Percentiles rank a stretch among this genome's conserved stretches.
These are phyloP conservation scores for Rhododendron mucronatum DNA, from an alignment of 148 eudicot species.

Conservation along the genomic window DNA sequence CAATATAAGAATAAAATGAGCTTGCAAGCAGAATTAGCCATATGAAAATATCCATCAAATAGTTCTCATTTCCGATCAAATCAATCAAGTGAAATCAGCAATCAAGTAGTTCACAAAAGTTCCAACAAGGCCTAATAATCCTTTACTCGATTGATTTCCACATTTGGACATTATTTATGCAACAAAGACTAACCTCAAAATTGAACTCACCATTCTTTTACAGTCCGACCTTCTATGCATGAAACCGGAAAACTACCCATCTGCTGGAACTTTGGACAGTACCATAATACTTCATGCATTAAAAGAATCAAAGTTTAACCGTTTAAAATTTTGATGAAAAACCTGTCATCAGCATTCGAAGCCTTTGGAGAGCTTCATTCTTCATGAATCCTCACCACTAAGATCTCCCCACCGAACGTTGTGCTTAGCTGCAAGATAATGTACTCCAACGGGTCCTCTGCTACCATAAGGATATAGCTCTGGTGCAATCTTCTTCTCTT, in stretches of 20 bases:
- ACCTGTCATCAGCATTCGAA: neutral
- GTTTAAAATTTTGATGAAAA: neutral
- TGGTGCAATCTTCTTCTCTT: constrained; percentile 58
- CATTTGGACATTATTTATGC: neutral
- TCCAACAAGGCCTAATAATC: neutral
- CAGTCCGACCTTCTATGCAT: neutral
- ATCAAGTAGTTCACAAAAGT: neutral
- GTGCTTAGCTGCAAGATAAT: constrained; percentile 77
- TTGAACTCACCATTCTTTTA: neutral
- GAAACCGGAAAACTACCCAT: neutral
- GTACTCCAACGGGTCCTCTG: constrained; percentile 78
- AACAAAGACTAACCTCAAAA: neutral
- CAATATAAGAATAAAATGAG: neutral
- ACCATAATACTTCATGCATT: neutral
- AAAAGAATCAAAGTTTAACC: neutral
- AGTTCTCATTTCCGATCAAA: neutral
- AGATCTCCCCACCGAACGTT: constrained; percentile 88
- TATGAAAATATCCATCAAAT: neutral
- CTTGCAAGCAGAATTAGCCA: neutral
- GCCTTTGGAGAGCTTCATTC: neutral
- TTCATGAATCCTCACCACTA: constrained; percentile 41
- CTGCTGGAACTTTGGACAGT: neutral
- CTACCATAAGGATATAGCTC: constrained; percentile 80
- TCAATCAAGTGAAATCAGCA: neutral
- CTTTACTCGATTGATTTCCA: neutral